Evolutionary conservation across 83 land plant species (phyloP), one percentile per base, ranked within the genome.

Genomic region (Picea mariana): DNA sequence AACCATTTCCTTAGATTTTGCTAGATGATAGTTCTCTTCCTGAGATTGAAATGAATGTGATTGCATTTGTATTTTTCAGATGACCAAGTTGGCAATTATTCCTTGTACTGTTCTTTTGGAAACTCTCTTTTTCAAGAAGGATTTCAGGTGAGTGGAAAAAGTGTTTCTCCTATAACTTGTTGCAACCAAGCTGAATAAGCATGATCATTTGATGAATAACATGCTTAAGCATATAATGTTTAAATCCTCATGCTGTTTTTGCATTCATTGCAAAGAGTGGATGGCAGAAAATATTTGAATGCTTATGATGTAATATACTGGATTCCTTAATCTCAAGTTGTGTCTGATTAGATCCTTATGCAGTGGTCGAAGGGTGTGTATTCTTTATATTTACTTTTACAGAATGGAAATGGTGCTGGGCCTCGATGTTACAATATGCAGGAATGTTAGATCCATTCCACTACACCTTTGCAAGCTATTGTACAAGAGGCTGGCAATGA

Each of bases 81-180:
- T 94, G 95, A 96, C 98, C 82, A 94, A 96, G 88, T 84, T 96
- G 82, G 99, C 96, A 55, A 96, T 96, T 69, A 96, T 96, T 34
- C 38, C 2, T 34, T 34, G 95, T 71, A 96, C 98, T 62, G 93
- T 96, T 38, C 86, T 94, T 62, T 85, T 96, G 82, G 95, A 96
- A 86, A 93, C 93, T 59, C 75, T 90, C 42, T 96, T 94, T 85
- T 87, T 90, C 81, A 68, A 87, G 34, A 94, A n/a, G n/a, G n/a
- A 93, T 34, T 34, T 34, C 38, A 34, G 1, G 38, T 95, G 11
- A 44, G 77, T 81, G 5, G 4, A 38, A 31, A 68, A 68, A 68
- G 5, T 68, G 34, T 24, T 31, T 18, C 34, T 68, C 16, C 4
- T 68, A 15, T 68, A 24, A 24, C 5, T 27, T 67, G 15, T 31